Evolutionary conservation across 2,329 filamentous ascomycete species (phyloP), one percentile per base, ranked within the genome.

Genomic region (Epichloe baconii): DNA sequence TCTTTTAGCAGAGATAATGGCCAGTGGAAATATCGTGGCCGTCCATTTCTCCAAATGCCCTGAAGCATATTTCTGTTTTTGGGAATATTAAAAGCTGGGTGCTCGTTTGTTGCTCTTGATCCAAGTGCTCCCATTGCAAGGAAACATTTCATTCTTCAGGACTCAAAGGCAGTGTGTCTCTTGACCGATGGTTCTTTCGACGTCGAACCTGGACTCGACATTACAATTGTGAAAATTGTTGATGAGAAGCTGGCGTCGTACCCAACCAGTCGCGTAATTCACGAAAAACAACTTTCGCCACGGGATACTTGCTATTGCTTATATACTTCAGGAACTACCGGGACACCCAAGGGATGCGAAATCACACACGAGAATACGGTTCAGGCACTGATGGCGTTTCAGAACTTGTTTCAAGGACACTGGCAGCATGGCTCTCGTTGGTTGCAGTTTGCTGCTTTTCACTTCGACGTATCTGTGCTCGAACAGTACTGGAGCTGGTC

Each of bases 401-500:
- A 88, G 59, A 72, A 81, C 34, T 74, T 96, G 0, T 95, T 96
- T 61, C 66, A 68, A 5, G 80, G 77, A 0, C 85, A 88, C 59
- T 95, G 88, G 86, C 76, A 85, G 41, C 60, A 72, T 0, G 63
- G 77, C 0, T 94, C 89, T 0, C 80, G 85, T 52, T 96, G 88
- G 84, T 73, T 96, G 1, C 91, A 96, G 62, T 96, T 96, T 62
- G 91, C 91, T 1, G 90, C 88, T 0, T 88, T 95, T 52, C 91
- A 95, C 65, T 96, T 96, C 54, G 91, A 96, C 59, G 90, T 96
- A 4, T 93, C 87, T 1, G 86, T 96, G 0, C 74, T 96, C 0
- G 90, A 96, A 62, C 90, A 95, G 61, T 96, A 91, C 64, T 96
- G 88, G 88, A 93, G 84, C 52, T 96, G 90, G 90, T 88, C 85